Evolutionary conservation across 768 basidiomycete genomes (phyloP).

Genomic region (Coprinopsis marcescibilis): DNA sequence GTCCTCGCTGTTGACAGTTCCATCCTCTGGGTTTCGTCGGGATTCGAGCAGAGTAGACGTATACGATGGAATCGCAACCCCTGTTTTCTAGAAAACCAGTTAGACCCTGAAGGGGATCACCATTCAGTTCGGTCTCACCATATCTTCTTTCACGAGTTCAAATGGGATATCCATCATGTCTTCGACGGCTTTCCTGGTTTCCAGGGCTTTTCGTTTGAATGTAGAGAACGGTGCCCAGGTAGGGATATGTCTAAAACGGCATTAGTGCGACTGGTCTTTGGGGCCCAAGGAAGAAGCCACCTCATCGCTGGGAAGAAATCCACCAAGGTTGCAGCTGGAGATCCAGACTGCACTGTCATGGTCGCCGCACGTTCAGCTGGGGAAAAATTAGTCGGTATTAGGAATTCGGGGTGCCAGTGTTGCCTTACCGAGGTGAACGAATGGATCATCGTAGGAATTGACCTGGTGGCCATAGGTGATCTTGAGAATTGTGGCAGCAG

Average conservation of each 20-base stretch:
- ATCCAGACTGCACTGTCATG: constrained; percentile 40
- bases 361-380: constrained; percentile 41
- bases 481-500: constrained; percentile 42
- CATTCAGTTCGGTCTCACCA: constrained; percentile 28
- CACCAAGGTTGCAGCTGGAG: constrained; percentile 41
- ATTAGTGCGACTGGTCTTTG: neutral
- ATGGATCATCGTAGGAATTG: constrained; percentile 36
- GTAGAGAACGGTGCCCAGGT: constrained; percentile 43
- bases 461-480: constrained; percentile 45
- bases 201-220: constrained; percentile 40
- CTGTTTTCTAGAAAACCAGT: constrained; percentile 28
- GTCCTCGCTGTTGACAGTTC: constrained; percentile 32
- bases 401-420: constrained; percentile 2
- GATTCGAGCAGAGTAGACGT: constrained; percentile 39
- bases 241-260: constrained; percentile 36
- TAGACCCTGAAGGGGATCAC: constrained; percentile 9
- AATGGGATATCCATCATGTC: constrained; percentile 47
- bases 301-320: constrained; percentile 45
- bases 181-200: constrained; percentile 38
- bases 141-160: constrained; percentile 41
- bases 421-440: constrained; percentile 36
- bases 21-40: constrained; percentile 28
- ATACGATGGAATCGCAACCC: constrained; percentile 38
- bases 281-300: constrained; percentile 16
- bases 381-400: constrained; percentile 7